These are phyloP conservation scores for Ambrosiella beaveri DNA, from an alignment of 2,329 filamentous ascomycete genomes.

Conservation along the genomic window DNA sequence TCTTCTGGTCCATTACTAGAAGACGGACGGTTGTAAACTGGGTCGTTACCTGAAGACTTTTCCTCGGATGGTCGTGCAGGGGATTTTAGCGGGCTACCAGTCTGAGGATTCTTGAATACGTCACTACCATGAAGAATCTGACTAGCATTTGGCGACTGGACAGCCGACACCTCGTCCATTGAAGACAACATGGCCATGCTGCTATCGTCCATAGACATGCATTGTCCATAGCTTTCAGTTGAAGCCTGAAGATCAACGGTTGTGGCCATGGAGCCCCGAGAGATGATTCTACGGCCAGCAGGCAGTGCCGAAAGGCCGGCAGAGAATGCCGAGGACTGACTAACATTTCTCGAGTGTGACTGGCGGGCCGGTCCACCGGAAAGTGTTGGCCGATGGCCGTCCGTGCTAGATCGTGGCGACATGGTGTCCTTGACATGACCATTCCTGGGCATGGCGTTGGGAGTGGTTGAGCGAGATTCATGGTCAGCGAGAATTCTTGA, in stretches of 20 bases:
- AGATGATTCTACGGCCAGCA: constrained; percentile 21
- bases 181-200: constrained; percentile 53
- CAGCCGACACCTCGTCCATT: constrained; percentile 52
- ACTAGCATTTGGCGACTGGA: constrained; percentile 36
- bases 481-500: background rate
- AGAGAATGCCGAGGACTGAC: constrained; percentile 25
- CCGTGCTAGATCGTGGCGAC: constrained; percentile 39
- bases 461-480: constrained; percentile 1
- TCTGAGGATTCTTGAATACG: constrained; percentile 42
- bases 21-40: background rate
- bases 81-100: constrained; percentile 6
- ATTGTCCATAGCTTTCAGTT: constrained; percentile 60
- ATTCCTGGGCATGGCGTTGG: constrained; percentile 20
- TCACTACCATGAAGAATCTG: constrained; percentile 78
- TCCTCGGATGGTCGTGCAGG: background rate
- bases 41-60: background rate
- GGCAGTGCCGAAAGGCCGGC: constrained; percentile 18
- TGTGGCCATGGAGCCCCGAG: constrained; percentile 17
- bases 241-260: constrained; percentile 41
- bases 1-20: constrained; percentile 16
- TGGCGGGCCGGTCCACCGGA: constrained; percentile 30
- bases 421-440: constrained; percentile 47
- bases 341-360: constrained; percentile 42
- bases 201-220: constrained; percentile 46
- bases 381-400: constrained; percentile 34